A percentile compares a stretch with the other conserved stretches of the same genome.
These are phyloP conservation scores for Lactarius quietus DNA, from an alignment of 768 basidiomycete genomes.

Conservation along the genomic window DNA sequence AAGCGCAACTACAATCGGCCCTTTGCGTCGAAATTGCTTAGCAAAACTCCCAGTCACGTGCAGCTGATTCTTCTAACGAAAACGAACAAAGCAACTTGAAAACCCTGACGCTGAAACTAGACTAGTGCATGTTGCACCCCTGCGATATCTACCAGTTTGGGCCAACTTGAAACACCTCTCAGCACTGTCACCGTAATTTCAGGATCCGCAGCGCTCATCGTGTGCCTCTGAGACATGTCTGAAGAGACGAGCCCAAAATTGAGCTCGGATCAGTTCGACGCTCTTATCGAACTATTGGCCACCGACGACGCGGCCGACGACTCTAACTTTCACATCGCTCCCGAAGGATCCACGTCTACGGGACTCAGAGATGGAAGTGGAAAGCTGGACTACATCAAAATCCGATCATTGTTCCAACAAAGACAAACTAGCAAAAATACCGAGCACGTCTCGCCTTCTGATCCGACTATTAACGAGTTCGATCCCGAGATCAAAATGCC, in stretches of 20 bases:
- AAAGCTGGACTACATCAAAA: slow-evolving; percentile 25
- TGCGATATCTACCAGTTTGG: no score
- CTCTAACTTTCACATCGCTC: slow-evolving; percentile 14
- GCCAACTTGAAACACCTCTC: background rate
- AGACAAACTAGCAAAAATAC: background rate
- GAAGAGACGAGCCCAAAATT: background rate
- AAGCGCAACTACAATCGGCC: background rate
- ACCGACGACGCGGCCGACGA: slow-evolving; percentile 21
- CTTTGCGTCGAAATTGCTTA: background rate
- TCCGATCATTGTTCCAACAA: slow-evolving; percentile 22
- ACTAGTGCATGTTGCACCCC: background rate
- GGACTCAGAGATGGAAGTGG: slow-evolving; percentile 22
- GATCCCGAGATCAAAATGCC: background rate
- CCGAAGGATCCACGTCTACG: slow-evolving; percentile 8
- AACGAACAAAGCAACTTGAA: no score
- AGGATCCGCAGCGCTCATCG: background rate
- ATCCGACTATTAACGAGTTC: background rate
- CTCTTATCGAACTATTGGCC: slow-evolving; percentile 27
- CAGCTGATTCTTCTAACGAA: background rate
- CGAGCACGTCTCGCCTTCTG: background rate
- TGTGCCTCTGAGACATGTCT: background rate
- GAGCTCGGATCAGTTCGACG: slow-evolving; percentile 23
- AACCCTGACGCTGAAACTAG: background rate
- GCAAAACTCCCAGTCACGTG: background rate
- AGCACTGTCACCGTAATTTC: background rate